Evolutionary conservation across 2,329 filamentous ascomycete genomes (phyloP), one percentile per base, ranked within the genome.

Genomic region (Beauveria sp.): DNA sequence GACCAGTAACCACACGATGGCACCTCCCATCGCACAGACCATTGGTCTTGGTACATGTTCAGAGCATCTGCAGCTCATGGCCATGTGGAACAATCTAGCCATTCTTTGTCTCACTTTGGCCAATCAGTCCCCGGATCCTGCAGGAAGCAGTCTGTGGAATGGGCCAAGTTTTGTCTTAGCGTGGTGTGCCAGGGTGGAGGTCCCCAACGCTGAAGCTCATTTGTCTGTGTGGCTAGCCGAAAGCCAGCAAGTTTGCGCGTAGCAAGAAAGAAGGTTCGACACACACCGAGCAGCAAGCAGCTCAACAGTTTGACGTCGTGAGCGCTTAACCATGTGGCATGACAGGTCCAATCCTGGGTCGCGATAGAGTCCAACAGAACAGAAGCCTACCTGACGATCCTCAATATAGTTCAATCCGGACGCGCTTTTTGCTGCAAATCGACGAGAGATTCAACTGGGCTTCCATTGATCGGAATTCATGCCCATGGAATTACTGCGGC

Each of bases 11-110:
- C n/a, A 34, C 56, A 18, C 46, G 56, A 59, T 59, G 47, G 56
- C 56, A 58, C 46, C 30, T 58, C n/a, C 9, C 47, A 24, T 59
- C 56, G 47, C 56, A 59, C 56, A 59, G 56, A 59, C 56, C 47
- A 52, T 30, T n/a, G 24, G 46, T 50, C 55, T 51, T 50, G 55
- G 46, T 40, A 47, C 30, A 20, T 41, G n/a, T 30, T 28, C 22
- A 57, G 30, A 51, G 40, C 37, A 58, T 51, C 55, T 51, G 22
- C 55, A 47, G 54, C n/a, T 10, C 43, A 28, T 18, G 56, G 26
- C 48, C 2, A 20, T 37, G 47, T 59, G 56, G 56, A 53, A 44
- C 48, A 41, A 53, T 37, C 56, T 59, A 53, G 50, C 56, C 56
- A 44, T 48, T n/a, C 43, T 22, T 22, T 24, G 22, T 43, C 22